phyloP scores from a whole-genome alignment of 108 stramenopile species.

The Nannochloropsis salina region DNA sequence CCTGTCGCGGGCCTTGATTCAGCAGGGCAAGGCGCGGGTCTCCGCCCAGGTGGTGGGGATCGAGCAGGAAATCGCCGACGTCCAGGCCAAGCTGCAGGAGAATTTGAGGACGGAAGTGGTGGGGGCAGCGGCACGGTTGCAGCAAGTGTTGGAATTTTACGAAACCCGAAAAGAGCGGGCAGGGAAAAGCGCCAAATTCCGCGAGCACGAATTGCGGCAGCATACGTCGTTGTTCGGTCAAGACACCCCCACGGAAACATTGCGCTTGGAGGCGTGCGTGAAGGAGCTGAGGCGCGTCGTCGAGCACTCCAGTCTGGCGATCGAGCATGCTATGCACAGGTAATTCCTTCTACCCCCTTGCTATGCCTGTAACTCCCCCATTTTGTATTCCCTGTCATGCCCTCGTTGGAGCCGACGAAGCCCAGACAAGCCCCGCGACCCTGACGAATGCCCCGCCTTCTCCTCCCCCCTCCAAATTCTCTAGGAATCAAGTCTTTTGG shows the following conservation, averaged over 20 bases:
- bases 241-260: slow-evolving; percentile 14
- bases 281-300: slow-evolving; percentile 1
- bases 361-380: not conserved
- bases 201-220: not conserved
- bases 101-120: not conserved
- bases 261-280: not conserved
- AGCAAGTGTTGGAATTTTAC: not conserved
- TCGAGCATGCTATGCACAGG: not conserved
- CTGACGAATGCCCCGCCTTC: not conserved
- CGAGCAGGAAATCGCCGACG: not conserved
- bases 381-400: not conserved
- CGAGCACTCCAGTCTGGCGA: not conserved
- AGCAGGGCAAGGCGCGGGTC: not conserved
- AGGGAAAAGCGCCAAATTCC: not conserved
- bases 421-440: not conserved
- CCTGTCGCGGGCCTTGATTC: not conserved
- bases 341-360: not conserved
- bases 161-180: not conserved
- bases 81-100: not conserved
- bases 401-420: not conserved
- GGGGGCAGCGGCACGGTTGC: not conserved
- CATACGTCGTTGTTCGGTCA: not conserved
- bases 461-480: not conserved
- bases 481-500: not conserved
- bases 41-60: not conserved